These are phyloP conservation scores for Chenopodium formosanum DNA, from an alignment of 148 eudicot species.

Conservation along the genomic window DNA sequence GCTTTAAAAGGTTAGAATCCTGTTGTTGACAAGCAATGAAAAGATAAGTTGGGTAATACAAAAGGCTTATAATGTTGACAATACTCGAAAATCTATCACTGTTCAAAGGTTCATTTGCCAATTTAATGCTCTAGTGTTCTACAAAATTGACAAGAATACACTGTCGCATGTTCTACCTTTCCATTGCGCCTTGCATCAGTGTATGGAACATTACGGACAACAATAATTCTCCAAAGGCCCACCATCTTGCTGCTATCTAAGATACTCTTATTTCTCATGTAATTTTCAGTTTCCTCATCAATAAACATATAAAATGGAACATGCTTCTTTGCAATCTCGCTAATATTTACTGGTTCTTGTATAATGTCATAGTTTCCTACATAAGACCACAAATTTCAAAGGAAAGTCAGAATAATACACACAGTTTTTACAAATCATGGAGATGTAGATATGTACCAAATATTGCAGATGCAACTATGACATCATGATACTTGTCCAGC, in stretches of 20 bases:
- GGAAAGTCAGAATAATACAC: constrained; percentile 16
- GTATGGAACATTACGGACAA: constrained; percentile 77
- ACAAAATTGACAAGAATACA: not conserved
- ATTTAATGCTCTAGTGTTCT: not conserved
- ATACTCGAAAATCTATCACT: not conserved
- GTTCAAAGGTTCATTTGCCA: not conserved
- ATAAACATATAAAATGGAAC: constrained; percentile 85
- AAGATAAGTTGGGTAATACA: not conserved
- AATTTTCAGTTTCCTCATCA: constrained; percentile 82
- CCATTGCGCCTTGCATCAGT: constrained; percentile 83
- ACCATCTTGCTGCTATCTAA: constrained; percentile 55
- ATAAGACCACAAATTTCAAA: constrained; percentile 22
- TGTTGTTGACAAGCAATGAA: not conserved
- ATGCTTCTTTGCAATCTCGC: constrained; percentile 51
- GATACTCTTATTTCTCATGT: constrained; percentile 65
- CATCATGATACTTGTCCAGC: constrained; percentile 64
- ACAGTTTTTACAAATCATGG: not conserved
- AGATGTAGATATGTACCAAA: constrained; percentile 58
- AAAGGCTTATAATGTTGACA: not conserved
- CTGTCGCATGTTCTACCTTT: constrained; percentile 46
- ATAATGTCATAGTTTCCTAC: constrained; percentile 85
- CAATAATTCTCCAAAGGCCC: constrained; percentile 82
- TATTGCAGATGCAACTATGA: constrained; percentile 93
- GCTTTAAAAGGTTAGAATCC: not conserved
- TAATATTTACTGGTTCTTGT: constrained; percentile 70